Base-by-base conservation (phyloP, 768 basidiomycete genomes). In the Pleurotus sapidus region DNA sequence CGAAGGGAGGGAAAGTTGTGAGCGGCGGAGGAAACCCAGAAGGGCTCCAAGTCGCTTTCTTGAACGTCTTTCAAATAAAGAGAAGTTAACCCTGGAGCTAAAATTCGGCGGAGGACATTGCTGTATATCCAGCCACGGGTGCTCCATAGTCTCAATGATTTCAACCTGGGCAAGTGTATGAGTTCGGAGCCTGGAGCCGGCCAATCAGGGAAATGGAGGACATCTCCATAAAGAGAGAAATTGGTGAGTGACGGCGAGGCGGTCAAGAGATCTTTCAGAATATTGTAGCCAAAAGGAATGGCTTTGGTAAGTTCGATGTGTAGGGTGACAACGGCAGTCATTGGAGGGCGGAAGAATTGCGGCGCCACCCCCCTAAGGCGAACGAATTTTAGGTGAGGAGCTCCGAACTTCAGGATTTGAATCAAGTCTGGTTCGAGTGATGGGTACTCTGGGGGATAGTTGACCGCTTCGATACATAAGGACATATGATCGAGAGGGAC, bases 141-240 rank as follows among this genome's bases (percentile, higher is more conserved):
- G 5, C 74, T 72, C 39, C 70, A 74, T 46, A 82, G 70, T 24
- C 78, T 71, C 48, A 83, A 64, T 2, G 75, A 75, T 4, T 65
- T 67, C 34, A 83, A 65, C 30, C 60, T 62, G 5, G 75, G 76
- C 39, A 79, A 59, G 15, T 59, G 18, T 18, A 78, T 63, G 0
- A 61, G 60, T 38, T 68, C 63, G 14, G 34, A 30, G 11, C 57
- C 51, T 23, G 60, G 34, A 4, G 11, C 9, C 8, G 72, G 64
- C 73, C 74, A 76, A 1, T 56, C 30, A 1, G 62, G 60, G 15
- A 48, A 51, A 34, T 43, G 48, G 55, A 79, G 65, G 14, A 80
- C 70, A 37, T 80, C 74, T 14, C 80, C 80, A 43, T 75, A 71
- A 11, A 82, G 59, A 23, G 78, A 80, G 23, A 83, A 69, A 61